Evolutionary conservation across 192 early-diverging fungal genomes (phyloP).

Genomic region (Umbelopsis isabellina): DNA sequence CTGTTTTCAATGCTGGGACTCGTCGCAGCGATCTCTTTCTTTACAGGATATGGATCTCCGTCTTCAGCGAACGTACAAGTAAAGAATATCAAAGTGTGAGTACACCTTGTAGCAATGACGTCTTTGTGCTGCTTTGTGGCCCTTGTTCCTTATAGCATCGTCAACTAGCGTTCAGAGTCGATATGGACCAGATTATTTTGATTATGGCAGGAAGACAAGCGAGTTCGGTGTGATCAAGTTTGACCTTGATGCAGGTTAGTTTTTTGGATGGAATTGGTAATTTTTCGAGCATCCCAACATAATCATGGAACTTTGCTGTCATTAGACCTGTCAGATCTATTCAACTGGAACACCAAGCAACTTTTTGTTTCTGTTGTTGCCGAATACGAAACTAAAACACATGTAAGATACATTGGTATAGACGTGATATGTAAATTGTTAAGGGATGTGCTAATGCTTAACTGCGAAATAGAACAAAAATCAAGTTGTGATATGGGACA

Average conservation of each 20-base stretch:
- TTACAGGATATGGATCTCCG: conserved; percentile 23
- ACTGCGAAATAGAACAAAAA: conserved; percentile 55
- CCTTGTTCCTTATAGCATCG: neutral
- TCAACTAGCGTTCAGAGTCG: conserved; percentile 44
- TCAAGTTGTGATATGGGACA: conserved; percentile 84
- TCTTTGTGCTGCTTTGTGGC: neutral
- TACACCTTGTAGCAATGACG: neutral
- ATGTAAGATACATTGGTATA: conserved; percentile 49
- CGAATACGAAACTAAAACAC: conserved; percentile 71
- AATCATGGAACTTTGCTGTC: neutral
- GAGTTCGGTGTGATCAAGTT: conserved; percentile 68
- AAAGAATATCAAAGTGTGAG: conserved; percentile 31
- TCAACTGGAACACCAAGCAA: conserved; percentile 93
- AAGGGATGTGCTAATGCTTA: neutral
- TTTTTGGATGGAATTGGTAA: neutral
- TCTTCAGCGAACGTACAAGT: conserved; percentile 22
- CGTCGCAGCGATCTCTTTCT: conserved; percentile 28
- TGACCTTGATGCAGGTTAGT: conserved; percentile 70
- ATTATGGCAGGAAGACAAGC: conserved; percentile 56
- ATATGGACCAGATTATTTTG: conserved; percentile 55
- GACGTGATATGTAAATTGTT: neutral
- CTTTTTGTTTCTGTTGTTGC: conserved; percentile 79
- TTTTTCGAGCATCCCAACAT: neutral
- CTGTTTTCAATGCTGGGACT: conserved; percentile 29
- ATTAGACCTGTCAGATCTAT: conserved; percentile 75